Evolutionary conservation across 78 protist species (phyloP), one percentile per base, ranked within the genome.

Genomic region (Bodo saltans): DNA sequence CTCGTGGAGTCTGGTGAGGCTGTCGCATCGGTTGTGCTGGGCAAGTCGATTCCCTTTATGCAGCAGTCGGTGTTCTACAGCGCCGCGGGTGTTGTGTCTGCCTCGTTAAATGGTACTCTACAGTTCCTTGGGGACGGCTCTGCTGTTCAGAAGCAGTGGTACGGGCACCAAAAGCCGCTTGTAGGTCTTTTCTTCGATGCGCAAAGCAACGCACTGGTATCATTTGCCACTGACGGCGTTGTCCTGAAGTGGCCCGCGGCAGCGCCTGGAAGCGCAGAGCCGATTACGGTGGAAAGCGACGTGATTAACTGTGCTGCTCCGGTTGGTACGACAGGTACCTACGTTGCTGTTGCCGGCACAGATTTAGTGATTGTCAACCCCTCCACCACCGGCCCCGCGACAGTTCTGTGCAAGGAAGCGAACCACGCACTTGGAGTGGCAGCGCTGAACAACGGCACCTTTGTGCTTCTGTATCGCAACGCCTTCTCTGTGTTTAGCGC

Each of bases 1-100:
- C 89, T 89, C 42, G 35, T 86, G 27, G 84, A 73, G 3, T 0
- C 47, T 17, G 72, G 29, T 8, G 40, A 38, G 39, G n/a, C 72
- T 17, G 8, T 8, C n/a, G 35, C 42, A 17, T 39, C 81, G n/a
- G 35, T 73, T 29, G 72, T 17, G n/a, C 17, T 76, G 70, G 81
- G 81, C 37, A 42, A 76, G 35, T 76, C 8, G 29, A 42, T 76
- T 17, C 73, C 38, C 42, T 76, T 17, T 17, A 47, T 47, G 60
- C n/a, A 8, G n/a, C 60, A 47, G 60, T 8, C n/a, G n/a, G 60
- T 47, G n/a, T 8, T 17, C 60, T 47, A 23, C 60, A 23, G n/a
- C 60, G 17, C 8, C n/a, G 60, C 60, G n/a, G n/a, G 60, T 17
- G 60, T 17, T 17, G n/a, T 23, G 60, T 47, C 17, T 17, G 60